Conservation (phyloP, 1,139 yeast species). For the Tardiomyces blankii region DNA sequence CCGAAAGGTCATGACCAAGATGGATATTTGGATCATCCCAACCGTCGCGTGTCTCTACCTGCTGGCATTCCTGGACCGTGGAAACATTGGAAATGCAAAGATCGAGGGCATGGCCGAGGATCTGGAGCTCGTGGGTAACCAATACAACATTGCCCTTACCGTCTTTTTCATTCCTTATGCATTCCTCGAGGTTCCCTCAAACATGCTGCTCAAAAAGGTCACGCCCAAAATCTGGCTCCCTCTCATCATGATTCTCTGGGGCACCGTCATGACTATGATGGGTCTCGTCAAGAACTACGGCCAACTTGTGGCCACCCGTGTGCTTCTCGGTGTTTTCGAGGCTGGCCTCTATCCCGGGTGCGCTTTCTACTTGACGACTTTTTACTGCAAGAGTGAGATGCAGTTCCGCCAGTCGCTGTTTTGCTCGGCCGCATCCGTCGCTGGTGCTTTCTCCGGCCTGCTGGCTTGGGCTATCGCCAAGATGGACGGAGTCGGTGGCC, state of each 20-base stretch:
- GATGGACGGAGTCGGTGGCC: slow-evolving; percentile 42
- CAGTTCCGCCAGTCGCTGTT: slow-evolving; percentile 46
- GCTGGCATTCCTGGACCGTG: slow-evolving; percentile 46
- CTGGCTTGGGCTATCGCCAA: slow-evolving; percentile 30
- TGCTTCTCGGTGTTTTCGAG: slow-evolving; percentile 45
- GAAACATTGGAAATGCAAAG: slow-evolving; percentile 52
- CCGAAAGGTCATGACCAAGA: slow-evolving; percentile 8
- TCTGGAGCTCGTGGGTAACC: slow-evolving; percentile 18
- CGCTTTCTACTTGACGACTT: slow-evolving; percentile 17
- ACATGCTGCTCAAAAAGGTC: slow-evolving; percentile 37
- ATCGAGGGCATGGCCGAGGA: slow-evolving; percentile 47
- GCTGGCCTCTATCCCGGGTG: slow-evolving; percentile 45
- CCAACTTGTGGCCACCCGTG: slow-evolving; percentile 39
- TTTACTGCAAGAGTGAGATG: slow-evolving; percentile 26
- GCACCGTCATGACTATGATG: slow-evolving; percentile 33
- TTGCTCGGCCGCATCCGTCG: slow-evolving; percentile 31
- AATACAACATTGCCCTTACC: slow-evolving; percentile 5
- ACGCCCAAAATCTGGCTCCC: slow-evolving; percentile 46
- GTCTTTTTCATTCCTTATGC: slow-evolving; percentile 40
- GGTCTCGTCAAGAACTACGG: slow-evolving; percentile 41
- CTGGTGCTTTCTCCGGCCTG: slow-evolving; percentile 27
- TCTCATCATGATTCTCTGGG: slow-evolving; percentile 38
- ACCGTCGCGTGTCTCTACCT: slow-evolving; percentile 38
- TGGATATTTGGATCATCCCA: slow-evolving; percentile 14
- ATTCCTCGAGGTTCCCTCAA: slow-evolving; percentile 42